A percentile compares a stretch with the other conserved stretches of the same genome.
Conservation (phyloP, 179 eudicot genomes). For the Actinidia chinensis region DNA sequence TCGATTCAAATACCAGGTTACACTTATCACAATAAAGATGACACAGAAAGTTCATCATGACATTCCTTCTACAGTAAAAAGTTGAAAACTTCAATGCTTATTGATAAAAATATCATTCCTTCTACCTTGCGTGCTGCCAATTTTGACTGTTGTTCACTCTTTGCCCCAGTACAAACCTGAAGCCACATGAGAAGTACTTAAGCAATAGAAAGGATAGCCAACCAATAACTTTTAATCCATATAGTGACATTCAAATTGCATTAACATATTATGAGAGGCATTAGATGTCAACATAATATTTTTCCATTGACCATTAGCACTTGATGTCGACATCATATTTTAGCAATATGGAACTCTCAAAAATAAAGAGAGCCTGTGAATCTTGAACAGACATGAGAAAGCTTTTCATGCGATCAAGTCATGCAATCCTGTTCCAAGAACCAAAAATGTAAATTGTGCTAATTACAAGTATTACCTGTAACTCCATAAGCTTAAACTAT, state of each 20-base stretch:
- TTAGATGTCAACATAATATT: background rate
- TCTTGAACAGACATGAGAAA: background rate
- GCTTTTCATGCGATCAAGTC: background rate
- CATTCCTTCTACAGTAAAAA: slow-evolving; percentile 1
- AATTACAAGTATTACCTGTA: background rate
- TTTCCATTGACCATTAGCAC: too few species aligned
- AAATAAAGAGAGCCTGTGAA: background rate
- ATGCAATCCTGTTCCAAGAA: background rate
- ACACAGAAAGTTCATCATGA: background rate
- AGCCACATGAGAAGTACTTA: slow-evolving; percentile 1
- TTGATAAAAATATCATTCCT: background rate
- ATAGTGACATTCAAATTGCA: background rate
- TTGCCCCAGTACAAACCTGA: slow-evolving; percentile 63
- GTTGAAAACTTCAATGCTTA: slow-evolving; percentile 5
- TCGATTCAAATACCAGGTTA: background rate
- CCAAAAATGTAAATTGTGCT: background rate
- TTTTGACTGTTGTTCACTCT: slow-evolving; percentile 60
- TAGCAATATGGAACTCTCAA: background rate
- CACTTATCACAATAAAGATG: background rate
- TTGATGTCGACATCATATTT: background rate
- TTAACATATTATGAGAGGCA: background rate
- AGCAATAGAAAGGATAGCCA: slow-evolving; percentile 10
- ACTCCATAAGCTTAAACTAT: background rate
- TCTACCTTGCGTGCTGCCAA: slow-evolving; percentile 53
- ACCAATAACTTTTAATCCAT: background rate